Percentiles rank a stretch among this genome's conserved stretches.
These are phyloP conservation scores for Phialophora verrucosa DNA, from an alignment of 2,329 filamentous ascomycete genomes.

Conservation along the genomic window DNA sequence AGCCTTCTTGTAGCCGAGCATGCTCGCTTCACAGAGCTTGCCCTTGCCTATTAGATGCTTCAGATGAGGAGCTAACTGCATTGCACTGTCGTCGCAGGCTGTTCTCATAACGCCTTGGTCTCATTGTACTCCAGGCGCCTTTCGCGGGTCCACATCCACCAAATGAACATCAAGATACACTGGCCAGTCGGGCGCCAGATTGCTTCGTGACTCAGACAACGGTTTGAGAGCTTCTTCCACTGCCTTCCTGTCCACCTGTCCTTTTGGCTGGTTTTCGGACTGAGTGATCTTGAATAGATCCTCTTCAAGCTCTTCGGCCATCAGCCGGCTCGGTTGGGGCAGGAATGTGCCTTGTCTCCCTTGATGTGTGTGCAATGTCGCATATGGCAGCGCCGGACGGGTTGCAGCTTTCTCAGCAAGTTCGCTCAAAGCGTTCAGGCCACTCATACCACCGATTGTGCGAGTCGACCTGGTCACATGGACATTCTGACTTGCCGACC, in stretches of 20 bases:
- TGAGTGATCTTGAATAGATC: conserved; percentile 51
- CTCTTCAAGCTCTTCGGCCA: conserved; percentile 56
- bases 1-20: neutral
- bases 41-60: neutral
- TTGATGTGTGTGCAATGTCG: conserved; percentile 54
- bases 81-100: neutral
- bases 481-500: conserved; percentile 62
- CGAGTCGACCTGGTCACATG: conserved; percentile 61
- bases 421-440: conserved; percentile 62
- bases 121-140: conserved; percentile 22
- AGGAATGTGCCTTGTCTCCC: conserved; percentile 47
- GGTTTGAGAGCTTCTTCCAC: conserved; percentile 45
- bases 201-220: conserved; percentile 39
- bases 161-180: conserved; percentile 51
- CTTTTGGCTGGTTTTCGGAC: conserved; percentile 46
- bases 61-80: neutral
- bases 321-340: conserved; percentile 50
- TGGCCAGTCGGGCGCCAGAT: conserved; percentile 54
- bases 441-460: conserved; percentile 55
- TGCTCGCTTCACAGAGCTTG: neutral
- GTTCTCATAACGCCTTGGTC: neutral
- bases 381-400: conserved; percentile 54
- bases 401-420: conserved; percentile 58
- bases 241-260: conserved; percentile 51
- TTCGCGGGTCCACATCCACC: conserved; percentile 44